Evolutionary conservation across 805 yeast genomes (phyloP), one percentile per base, ranked within the genome.

Genomic region (Yarrowia deformans): DNA sequence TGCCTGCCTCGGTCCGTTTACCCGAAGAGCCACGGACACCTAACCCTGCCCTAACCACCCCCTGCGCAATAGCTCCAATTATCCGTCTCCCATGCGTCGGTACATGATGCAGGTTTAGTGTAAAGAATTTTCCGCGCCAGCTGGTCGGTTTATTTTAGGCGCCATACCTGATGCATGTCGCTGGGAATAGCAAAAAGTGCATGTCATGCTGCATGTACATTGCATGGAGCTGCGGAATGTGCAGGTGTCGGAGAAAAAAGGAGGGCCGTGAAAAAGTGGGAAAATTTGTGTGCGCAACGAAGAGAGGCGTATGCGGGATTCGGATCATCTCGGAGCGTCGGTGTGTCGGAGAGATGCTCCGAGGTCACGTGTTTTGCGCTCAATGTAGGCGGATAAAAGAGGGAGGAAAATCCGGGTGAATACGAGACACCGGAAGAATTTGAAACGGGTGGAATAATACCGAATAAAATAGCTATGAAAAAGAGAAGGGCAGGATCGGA

Each of bases 281-380:
- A 34, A 34, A 34, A 34, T 1, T 34, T 12, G 13, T 18, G 29
- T 4, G 18, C 7, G 46, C 46, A n/a, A 42, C 14, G 16, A 40
- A 40, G 43, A 16, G 18, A n/a, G 46, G 19, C 8, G 9, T 46
- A 46, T 46, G 50, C 50, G 34, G 32, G 16, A 3, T 23, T 46
- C 50, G 50, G 50, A 46, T 46, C 50, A 46, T 46, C 13, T 23
- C 50, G 50, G 50, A 45, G 29, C 29, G 50, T 46, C 16, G 16
- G 34, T 23, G 5, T 1, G 34, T 46, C 50, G 34, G 50, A 46
- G 32, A 12, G 14, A 10, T 1, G 3, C 14, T 23, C 34, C 34
- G 50, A 23, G 34, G 13, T 46, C 50, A 46, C 50, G 50, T 46
- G 50, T 46, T 12, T 45, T 46, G 50, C 50, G 8, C 9, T 46